These are phyloP conservation scores for Rhodamnia rubescens DNA, from an alignment of 345 rosid species.

Conservation along the genomic window DNA sequence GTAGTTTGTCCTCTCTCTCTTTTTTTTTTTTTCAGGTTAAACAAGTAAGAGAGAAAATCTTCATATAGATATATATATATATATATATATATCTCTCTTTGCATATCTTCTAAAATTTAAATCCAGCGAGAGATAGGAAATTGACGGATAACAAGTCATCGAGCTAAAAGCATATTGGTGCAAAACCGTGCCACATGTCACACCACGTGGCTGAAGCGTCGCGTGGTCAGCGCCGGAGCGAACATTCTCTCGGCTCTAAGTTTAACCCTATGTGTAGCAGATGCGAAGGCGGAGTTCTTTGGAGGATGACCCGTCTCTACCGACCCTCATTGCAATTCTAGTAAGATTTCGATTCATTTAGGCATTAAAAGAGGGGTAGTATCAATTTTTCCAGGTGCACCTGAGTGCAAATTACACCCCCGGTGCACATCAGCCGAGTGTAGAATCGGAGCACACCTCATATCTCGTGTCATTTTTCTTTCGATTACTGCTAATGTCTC, in stretches of 20 bases:
- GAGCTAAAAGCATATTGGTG: neutral
- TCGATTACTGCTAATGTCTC: neutral
- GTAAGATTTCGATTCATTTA: neutral
- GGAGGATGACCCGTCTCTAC: neutral
- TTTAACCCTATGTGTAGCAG: neutral
- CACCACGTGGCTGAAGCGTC: no score
- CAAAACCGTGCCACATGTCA: neutral
- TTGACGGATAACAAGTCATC: neutral
- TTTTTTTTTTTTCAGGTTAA: neutral
- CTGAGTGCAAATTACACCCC: fast-evolving
- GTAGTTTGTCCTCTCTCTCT: neutral
- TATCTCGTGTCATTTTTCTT: neutral
- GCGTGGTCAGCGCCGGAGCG: fast-evolving
- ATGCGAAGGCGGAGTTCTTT: neutral
- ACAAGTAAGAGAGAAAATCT: neutral
- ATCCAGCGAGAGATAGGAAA: neutral
- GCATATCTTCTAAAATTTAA: neutral
- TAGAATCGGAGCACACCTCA: neutral
- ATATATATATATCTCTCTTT: no score
- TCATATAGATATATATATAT: no score
- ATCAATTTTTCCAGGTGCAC: neutral
- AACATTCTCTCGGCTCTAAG: neutral
- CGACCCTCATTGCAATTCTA: fast-evolving
- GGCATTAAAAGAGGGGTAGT: neutral
- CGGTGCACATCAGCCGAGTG: neutral